Evolutionary conservation across 768 basidiomycete genomes (phyloP).

Genomic region (Mycena crocata): DNA sequence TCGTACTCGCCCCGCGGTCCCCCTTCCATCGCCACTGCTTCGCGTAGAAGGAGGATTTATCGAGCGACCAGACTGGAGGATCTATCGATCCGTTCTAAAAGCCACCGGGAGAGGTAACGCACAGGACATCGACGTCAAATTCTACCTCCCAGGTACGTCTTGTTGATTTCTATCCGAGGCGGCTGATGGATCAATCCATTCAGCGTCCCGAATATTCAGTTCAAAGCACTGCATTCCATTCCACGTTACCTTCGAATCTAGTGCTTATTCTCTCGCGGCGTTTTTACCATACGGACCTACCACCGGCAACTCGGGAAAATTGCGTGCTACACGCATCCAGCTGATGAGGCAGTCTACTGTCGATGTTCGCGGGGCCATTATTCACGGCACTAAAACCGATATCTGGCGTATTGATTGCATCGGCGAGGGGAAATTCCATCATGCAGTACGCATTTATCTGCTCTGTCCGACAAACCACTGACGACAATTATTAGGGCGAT

Average conservation of each 20-base stretch:
- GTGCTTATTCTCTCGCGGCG: conserved; percentile 64
- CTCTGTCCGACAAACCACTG: conserved; percentile 5
- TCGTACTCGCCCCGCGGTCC: conserved; percentile 67
- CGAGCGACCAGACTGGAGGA: conserved; percentile 62
- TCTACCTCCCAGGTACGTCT: conserved; percentile 51
- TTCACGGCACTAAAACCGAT: conserved; percentile 70
- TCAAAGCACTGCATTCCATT: conserved; percentile 73
- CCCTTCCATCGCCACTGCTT: conserved; percentile 61
- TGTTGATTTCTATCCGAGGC: too few species aligned
- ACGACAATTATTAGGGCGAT: conserved; percentile 58
- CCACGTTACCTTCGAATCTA: conserved; percentile 69
- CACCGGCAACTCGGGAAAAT: conserved; percentile 39
- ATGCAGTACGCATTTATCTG: conserved; percentile 55
- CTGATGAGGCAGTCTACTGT: conserved; percentile 76
- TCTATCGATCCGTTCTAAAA: conserved; percentile 53
- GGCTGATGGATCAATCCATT: conserved; percentile 37
- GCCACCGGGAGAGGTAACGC: conserved; percentile 49
- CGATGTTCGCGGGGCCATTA: conserved; percentile 66
- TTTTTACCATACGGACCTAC: conserved; percentile 72
- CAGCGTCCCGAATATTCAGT: conserved; percentile 71
- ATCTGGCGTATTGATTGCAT: conserved; percentile 77
- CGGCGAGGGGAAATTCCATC: conserved; percentile 71
- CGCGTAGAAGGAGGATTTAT: conserved; percentile 53
- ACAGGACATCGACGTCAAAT: conserved; percentile 54
- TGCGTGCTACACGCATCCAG: conserved; percentile 64